phyloP scores from a whole-genome alignment of 2,329 filamentous ascomycete species.

The Pseudocercospora vitis region DNA sequence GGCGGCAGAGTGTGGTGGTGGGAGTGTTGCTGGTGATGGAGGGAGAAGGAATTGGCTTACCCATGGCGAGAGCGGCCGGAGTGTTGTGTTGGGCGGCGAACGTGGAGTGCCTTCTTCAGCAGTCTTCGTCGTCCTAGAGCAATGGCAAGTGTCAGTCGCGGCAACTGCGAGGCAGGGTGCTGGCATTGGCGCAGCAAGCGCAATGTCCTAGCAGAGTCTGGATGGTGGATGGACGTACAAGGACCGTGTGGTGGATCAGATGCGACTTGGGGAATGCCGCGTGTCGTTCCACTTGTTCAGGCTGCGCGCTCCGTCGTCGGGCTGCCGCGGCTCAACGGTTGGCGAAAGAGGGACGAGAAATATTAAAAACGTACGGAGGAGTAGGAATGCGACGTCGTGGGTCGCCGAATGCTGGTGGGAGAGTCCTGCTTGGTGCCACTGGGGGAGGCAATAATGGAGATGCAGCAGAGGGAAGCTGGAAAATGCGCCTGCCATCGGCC shows the following conservation, averaged over 20 bases:
- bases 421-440: constrained; percentile 13
- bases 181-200: constrained; percentile 18
- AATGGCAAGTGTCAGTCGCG: constrained; percentile 26
- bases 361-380: constrained; percentile 17
- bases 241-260: constrained; percentile 20
- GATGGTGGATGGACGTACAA: constrained; percentile 13
- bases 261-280: constrained; percentile 23
- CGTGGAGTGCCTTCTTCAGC: constrained; percentile 31
- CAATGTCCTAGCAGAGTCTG: constrained; percentile 1
- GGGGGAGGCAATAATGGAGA: constrained; percentile 10
- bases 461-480: constrained; percentile 18
- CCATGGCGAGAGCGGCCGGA: constrained; percentile 36
- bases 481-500: background rate
- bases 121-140: constrained; percentile 23
- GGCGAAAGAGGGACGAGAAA: constrained; percentile 20
- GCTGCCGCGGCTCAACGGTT: constrained; percentile 9
- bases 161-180: constrained; percentile 7
- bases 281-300: constrained; percentile 26
- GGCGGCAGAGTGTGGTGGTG: constrained; percentile 25
- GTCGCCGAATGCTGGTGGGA: constrained; percentile 13
- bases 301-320: constrained; percentile 14
- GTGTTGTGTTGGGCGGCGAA: constrained; percentile 26
- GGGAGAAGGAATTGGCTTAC: constrained; percentile 34
- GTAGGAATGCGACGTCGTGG: constrained; percentile 10
- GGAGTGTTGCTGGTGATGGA: constrained; percentile 20